Conservation (phyloP, 192 early-diverging fungal species). For the Coemansia erecta region DNA sequence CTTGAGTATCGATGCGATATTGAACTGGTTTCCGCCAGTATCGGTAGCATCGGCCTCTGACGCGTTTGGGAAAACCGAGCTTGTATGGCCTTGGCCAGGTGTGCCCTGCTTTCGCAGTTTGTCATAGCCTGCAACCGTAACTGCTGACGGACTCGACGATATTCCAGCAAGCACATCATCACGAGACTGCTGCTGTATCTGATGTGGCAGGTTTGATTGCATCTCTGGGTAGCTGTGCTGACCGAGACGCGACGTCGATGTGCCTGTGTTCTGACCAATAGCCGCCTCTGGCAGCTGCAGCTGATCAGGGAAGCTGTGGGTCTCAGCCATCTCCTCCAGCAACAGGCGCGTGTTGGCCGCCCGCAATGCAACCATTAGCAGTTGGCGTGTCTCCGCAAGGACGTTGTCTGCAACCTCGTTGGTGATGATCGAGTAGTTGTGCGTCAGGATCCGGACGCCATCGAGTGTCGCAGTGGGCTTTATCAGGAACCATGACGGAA, state of each 20-base stretch:
- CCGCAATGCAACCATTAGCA: constrained; percentile 40
- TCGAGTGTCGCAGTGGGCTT: constrained; percentile 35
- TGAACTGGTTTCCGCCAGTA: constrained; percentile 13
- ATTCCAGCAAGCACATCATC: constrained; percentile 10
- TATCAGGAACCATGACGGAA: constrained; percentile 53
- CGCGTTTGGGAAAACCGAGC: neutral
- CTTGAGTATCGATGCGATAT: constrained; percentile 43
- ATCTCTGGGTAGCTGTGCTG: constrained; percentile 9
- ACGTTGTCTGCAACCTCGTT: constrained; percentile 42
- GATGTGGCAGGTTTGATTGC: too few relatives aligned
- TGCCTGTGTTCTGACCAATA: neutral
- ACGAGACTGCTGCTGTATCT: constrained; percentile 12
- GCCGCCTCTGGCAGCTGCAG: constrained; percentile 32
- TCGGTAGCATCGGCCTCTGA: neutral
- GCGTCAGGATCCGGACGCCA: constrained; percentile 49
- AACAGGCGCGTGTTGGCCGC: constrained; percentile 50
- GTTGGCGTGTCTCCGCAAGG: constrained; percentile 48
- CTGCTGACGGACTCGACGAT: constrained; percentile 12
- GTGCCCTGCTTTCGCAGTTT: neutral
- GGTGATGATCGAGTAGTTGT: constrained; percentile 50
- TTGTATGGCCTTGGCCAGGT: neutral
- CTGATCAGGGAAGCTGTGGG: constrained; percentile 37
- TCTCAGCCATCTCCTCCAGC: constrained; percentile 51
- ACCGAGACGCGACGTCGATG: constrained; percentile 7
- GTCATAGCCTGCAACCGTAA: neutral